Evolutionary conservation across 768 basidiomycete genomes (phyloP), one percentile per base, ranked within the genome.

Genomic region (Lenzites betulinus): DNA sequence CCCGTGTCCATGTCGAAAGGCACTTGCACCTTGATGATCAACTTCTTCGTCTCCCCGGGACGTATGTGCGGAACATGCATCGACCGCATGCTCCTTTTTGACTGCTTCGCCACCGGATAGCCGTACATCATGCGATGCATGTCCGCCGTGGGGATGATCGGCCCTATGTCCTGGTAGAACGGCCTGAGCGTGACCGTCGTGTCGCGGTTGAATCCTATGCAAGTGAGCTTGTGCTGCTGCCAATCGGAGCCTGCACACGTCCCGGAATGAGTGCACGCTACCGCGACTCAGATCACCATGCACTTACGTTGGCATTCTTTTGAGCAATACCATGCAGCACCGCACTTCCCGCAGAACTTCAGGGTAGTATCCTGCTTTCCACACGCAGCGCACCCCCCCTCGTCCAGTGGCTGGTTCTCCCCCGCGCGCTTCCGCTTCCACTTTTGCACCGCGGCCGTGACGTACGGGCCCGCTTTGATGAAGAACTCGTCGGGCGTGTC

Each of bases 1-100:
- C 36, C 43, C 15, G 48, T 54, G 3, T 18, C 23, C 16, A 35
- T 22, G 20, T 51, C 47, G 39, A 71, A 71, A 0, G 83, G 80
- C 0, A 82, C 72, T 64, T 87, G 84, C 0, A 84, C 73, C 69
- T 87, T 87, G 73, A 87, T 74, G 51, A 84, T 69, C 62, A 84
- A 68, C 38, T 67, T 68, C 70, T 83, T 83, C 5, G 73, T 59
- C 47, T 58, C 47, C 12, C 49, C 65, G 67, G 49, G 26, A 66
- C 56, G 3, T 67, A 68, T 47, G 62, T 67, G 48, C 61, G 65
- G 60, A 56, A 64, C n/a, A 49, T 60, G 33, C 59, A 64, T 30
- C 62, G 60, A 33, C 41, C 49, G 58, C 69, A 60, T 33, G 58
- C 72, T 63, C 35, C 59, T 61, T 7, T 39, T 13, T n/a, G 64